These are phyloP conservation scores for Xanthoconium separans DNA, from an alignment of 1,284 basidiomycete genomes.

Conservation along the genomic window DNA sequence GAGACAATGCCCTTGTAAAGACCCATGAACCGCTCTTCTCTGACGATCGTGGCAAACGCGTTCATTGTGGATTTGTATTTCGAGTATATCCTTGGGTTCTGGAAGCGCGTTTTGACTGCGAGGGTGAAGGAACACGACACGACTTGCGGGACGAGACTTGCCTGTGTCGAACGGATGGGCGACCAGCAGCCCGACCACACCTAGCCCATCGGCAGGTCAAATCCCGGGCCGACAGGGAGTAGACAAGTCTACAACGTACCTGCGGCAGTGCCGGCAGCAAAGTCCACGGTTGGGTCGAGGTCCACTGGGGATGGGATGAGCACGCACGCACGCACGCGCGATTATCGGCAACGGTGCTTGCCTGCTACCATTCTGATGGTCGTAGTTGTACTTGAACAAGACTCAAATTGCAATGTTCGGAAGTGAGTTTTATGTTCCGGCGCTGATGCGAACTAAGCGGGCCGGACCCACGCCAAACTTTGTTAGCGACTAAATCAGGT, in stretches of 20 bases:
- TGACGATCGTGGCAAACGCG: slow-evolving; percentile 62
- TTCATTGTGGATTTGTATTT: slow-evolving; percentile 61
- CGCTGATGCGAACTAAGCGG: too few relatives aligned
- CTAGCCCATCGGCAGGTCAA: slow-evolving; percentile 33
- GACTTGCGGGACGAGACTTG: slow-evolving; percentile 26
- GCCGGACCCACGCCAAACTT: too few relatives aligned
- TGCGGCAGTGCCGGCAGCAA: slow-evolving; percentile 72
- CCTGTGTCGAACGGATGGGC: slow-evolving; percentile 78
- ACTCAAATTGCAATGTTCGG: too few relatives aligned
- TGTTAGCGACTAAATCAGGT: too few relatives aligned
- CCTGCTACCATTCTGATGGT: slow-evolving; percentile 18
- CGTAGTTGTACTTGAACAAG: background rate
- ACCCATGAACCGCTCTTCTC: slow-evolving; percentile 64
- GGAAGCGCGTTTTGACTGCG: slow-evolving; percentile 76
- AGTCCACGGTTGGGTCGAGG: slow-evolving; percentile 58
- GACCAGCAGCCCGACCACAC: slow-evolving; percentile 60
- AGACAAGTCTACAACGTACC: slow-evolving; percentile 32
- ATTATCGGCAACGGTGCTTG: background rate
- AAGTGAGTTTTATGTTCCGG: too few relatives aligned
- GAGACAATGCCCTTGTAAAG: slow-evolving; percentile 73
- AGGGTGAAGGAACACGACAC: background rate
- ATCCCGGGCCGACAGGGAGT: too few relatives aligned
- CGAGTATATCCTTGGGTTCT: slow-evolving; percentile 53
- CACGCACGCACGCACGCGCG: background rate
- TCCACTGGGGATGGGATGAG: slow-evolving; percentile 21